Evolutionary conservation across 768 basidiomycete species (phyloP).

Genomic region (Chiua virens): DNA sequence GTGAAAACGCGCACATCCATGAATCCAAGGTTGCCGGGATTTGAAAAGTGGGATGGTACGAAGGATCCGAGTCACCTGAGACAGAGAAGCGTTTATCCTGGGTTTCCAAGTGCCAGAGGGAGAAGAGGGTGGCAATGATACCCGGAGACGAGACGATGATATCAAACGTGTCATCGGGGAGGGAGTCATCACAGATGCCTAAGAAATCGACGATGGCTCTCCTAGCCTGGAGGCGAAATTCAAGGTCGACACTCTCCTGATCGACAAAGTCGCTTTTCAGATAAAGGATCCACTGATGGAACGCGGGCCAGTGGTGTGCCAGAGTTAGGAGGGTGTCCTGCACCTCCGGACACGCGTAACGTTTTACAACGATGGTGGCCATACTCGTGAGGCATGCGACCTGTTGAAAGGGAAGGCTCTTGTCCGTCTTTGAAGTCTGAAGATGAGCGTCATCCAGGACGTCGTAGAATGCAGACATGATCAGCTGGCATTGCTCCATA

Average conservation of each 20-base stretch:
- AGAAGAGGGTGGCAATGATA: slow-evolving; percentile 20
- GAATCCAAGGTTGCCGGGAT: slow-evolving; percentile 21
- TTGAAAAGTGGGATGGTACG: slow-evolving; percentile 2
- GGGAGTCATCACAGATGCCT: slow-evolving; percentile 12
- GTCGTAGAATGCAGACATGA: slow-evolving; percentile 21
- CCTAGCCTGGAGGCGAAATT: slow-evolving; percentile 23
- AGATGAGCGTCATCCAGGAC: slow-evolving; percentile 20
- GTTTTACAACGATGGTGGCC: slow-evolving; percentile 10
- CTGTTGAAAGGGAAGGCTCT: slow-evolving; percentile 19
- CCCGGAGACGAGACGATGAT: slow-evolving; percentile 15
- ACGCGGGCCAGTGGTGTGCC: slow-evolving; percentile 14
- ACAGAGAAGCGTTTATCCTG: slow-evolving; percentile 18
- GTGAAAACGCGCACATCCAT: slow-evolving; percentile 28
- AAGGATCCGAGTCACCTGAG: neutral
- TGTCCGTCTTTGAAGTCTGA: slow-evolving; percentile 10
- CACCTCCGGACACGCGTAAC: neutral
- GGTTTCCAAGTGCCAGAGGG: slow-evolving; percentile 29
- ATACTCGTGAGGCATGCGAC: slow-evolving; percentile 19
- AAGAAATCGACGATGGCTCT: slow-evolving; percentile 21
- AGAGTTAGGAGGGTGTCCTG: slow-evolving; percentile 5
- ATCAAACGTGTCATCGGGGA: slow-evolving; percentile 20
- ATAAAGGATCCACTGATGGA: slow-evolving; percentile 27
- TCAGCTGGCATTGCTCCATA: slow-evolving; percentile 13
- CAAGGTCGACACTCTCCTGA: slow-evolving; percentile 14
- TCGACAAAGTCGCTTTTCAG: slow-evolving; percentile 24